Evolutionary conservation across 2,329 filamentous ascomycete species (phyloP).

Genomic region (Neoscytalidium dimidiatum): DNA sequence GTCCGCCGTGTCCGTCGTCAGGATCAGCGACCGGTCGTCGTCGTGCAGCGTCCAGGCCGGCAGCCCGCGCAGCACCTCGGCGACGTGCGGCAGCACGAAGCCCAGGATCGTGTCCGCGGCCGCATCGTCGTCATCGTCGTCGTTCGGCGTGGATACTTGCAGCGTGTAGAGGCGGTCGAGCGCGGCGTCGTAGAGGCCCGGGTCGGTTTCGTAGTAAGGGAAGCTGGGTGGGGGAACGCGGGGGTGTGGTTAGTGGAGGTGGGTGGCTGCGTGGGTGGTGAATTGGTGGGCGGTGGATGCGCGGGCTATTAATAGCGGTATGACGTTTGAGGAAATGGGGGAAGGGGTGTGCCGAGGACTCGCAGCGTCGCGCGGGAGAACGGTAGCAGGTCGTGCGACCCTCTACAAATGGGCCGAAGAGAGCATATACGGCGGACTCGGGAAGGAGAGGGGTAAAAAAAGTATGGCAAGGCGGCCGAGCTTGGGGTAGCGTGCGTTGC

Average conservation of each 20-base stretch:
- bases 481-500: slow-evolving; percentile 10
- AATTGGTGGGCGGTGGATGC: too few relatives aligned
- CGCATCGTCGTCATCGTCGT: too few relatives aligned
- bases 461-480: background rate
- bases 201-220: slow-evolving; percentile 68
- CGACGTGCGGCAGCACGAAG: slow-evolving; percentile 63
- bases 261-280: too few relatives aligned
- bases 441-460: background rate
- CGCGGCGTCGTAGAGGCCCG: slow-evolving; percentile 56
- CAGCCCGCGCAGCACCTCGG: slow-evolving; percentile 55
- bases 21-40: slow-evolving; percentile 40
- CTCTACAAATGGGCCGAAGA: background rate
- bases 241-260: background rate
- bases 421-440: background rate
- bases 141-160: slow-evolving; percentile 65
- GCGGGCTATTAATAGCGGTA: slow-evolving; percentile 1
- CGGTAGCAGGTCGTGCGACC: background rate
- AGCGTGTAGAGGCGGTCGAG: slow-evolving; percentile 62
- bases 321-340: background rate
- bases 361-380: background rate
- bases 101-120: slow-evolving; percentile 61
- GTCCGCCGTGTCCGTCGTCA: slow-evolving; percentile 57
- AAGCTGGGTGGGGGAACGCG: slow-evolving; percentile 57
- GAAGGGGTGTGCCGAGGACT: too few relatives aligned
- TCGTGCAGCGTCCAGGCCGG: slow-evolving; percentile 65